Percentiles rank a stretch among this genome's conserved stretches.
These are phyloP conservation scores for Tilletia indica DNA, from an alignment of 1,284 basidiomycete species.

Conservation along the genomic window DNA sequence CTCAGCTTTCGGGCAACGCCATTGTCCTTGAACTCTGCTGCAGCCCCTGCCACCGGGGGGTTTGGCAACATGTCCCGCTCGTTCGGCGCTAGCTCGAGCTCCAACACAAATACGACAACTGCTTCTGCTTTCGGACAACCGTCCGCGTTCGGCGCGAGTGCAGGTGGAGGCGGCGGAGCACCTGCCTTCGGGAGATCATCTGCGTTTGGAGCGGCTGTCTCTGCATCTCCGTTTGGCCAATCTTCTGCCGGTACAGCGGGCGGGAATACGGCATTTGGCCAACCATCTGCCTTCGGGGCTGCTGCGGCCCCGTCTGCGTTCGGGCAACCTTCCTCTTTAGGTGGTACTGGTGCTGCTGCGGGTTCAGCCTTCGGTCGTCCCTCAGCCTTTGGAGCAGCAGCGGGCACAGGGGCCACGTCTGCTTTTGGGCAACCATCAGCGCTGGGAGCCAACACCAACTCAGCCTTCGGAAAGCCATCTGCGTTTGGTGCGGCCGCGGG, in stretches of 20 bases:
- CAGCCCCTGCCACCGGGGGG: background rate
- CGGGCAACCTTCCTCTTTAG: no score
- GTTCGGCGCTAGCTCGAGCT: background rate
- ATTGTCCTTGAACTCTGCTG: background rate
- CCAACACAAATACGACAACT: no score
- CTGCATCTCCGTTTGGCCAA: background rate
- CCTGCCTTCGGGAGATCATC: background rate
- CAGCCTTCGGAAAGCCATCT: background rate
- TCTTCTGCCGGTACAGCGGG: background rate
- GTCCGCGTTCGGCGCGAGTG: constrained; percentile 10
- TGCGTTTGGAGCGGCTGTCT: constrained; percentile 1
- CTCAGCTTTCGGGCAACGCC: background rate
- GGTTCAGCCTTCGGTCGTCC: constrained; percentile 1
- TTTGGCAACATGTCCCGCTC: constrained; percentile 10
- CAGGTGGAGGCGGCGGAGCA: background rate
- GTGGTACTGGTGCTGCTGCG: background rate
- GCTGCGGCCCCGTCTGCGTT: background rate
- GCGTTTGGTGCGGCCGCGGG: background rate
- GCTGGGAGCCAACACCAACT: background rate
- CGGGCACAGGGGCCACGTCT: background rate
- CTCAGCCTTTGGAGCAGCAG: background rate
- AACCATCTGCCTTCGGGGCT: background rate
- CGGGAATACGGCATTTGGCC: background rate
- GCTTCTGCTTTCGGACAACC: constrained; percentile 2
- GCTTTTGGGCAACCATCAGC: background rate